Evolutionary conservation across 768 basidiomycete species (phyloP).

Genomic region (Pulveroboletus sp.): DNA sequence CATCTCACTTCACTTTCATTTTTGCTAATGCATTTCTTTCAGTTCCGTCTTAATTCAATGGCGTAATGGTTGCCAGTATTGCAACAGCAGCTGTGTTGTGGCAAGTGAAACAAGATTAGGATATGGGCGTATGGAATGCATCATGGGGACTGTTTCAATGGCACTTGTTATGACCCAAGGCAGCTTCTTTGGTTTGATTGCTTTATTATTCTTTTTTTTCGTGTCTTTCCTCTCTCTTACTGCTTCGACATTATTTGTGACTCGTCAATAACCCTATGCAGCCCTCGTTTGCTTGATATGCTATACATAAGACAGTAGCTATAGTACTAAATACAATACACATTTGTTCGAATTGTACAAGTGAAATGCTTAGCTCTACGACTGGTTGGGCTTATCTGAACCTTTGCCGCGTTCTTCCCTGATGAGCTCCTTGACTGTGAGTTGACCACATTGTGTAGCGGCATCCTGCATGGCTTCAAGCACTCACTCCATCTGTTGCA

Average conservation of each 20-base stretch:
- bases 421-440: too few relatives aligned
- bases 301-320: too few relatives aligned
- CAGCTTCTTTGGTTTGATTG: constrained; percentile 22
- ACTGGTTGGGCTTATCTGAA: too few relatives aligned
- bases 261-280: constrained; percentile 28
- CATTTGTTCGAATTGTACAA: too few relatives aligned
- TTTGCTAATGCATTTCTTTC: constrained; percentile 25
- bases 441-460: too few relatives aligned
- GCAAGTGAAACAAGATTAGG: constrained; percentile 54
- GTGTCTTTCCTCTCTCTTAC: constrained; percentile 5
- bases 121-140: constrained; percentile 10
- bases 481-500: too few relatives aligned
- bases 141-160: constrained; percentile 13
- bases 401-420: too few relatives aligned
- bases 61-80: constrained; percentile 62
- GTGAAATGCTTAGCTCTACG: too few relatives aligned
- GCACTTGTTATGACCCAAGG: constrained; percentile 16
- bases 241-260: constrained; percentile 17
- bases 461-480: too few relatives aligned
- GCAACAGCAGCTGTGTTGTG: constrained; percentile 73
- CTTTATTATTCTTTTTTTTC: constrained; percentile 27
- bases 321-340: too few relatives aligned
- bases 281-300: constrained; percentile 8
- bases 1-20: constrained; percentile 13
- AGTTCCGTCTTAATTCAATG: constrained; percentile 33